Conservation (phyloP, 2,329 filamentous ascomycete species). For the Colletotrichum sp. region DNA sequence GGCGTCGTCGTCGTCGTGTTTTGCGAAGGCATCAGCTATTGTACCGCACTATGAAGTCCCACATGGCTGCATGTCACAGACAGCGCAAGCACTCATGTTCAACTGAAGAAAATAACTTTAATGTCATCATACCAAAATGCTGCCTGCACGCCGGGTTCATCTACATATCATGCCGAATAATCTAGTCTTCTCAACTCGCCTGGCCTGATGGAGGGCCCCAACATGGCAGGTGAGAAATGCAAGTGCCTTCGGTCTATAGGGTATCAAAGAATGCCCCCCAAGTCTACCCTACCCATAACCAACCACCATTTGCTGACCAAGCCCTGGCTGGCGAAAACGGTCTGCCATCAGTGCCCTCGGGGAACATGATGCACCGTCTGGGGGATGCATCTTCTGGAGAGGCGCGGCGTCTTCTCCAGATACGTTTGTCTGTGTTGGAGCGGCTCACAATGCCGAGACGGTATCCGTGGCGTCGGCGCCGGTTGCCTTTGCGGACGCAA, state of each 20-base stretch:
- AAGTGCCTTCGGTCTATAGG: slow-evolving; percentile 21
- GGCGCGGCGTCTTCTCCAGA: not conserved
- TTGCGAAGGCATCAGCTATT: not conserved
- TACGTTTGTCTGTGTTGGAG: not conserved
- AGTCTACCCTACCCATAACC: slow-evolving; percentile 18
- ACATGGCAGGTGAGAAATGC: not conserved
- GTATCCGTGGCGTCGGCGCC: slow-evolving; percentile 14
- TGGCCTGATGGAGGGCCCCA: not conserved
- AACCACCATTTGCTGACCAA: not conserved
- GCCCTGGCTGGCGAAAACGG: not conserved
- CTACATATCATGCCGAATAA: slow-evolving; percentile 11
- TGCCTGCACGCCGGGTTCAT: slow-evolving; percentile 10
- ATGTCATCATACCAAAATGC: not conserved
- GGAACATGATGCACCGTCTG: not conserved
- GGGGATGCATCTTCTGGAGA: not conserved
- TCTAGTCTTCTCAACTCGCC: slow-evolving; percentile 1
- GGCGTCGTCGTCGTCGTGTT: not conserved
- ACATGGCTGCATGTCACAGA: not conserved
- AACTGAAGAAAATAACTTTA: not conserved
- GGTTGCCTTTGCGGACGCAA: slow-evolving; percentile 12
- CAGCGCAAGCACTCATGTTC: not conserved
- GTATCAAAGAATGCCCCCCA: slow-evolving; percentile 20
- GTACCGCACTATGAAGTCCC: not conserved
- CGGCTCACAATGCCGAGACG: slow-evolving; percentile 9
- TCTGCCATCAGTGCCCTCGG: not conserved